phyloP scores from a whole-genome alignment of 2,329 filamentous ascomycete species.

The Colletotrichum abscissum region DNA sequence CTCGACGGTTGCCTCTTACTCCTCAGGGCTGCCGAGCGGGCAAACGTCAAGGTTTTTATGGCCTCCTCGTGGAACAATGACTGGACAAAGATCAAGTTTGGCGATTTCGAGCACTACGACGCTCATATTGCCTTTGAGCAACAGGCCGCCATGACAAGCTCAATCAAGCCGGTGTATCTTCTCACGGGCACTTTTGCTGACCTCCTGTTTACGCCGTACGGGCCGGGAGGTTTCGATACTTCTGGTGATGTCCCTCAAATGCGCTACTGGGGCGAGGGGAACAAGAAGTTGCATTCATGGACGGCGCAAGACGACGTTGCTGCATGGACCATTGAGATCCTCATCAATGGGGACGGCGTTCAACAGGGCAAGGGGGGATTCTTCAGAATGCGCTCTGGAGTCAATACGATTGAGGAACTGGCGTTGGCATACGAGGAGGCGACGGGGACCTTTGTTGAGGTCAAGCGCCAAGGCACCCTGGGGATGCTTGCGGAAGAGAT shows the following conservation, averaged over 20 bases:
- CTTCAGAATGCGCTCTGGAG: slow-evolving; percentile 24
- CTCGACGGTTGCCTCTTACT: slow-evolving; percentile 50
- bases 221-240: slow-evolving; percentile 8
- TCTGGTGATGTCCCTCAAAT: slow-evolving; percentile 4
- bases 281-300: slow-evolving; percentile 18
- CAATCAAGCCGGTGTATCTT: slow-evolving; percentile 44
- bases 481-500: slow-evolving; percentile 14
- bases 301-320: slow-evolving; percentile 12
- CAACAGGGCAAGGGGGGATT: slow-evolving; percentile 22
- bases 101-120: slow-evolving; percentile 48
- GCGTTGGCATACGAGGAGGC: slow-evolving; percentile 16
- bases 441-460: slow-evolving; percentile 14
- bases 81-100: slow-evolving; percentile 43
- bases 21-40: slow-evolving; percentile 48
- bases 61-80: slow-evolving; percentile 47
- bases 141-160: slow-evolving; percentile 41
- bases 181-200: slow-evolving; percentile 45
- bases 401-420: slow-evolving; percentile 19
- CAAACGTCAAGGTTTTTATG: slow-evolving; percentile 44
- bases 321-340: slow-evolving; percentile 23
- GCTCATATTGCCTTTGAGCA: slow-evolving; percentile 45
- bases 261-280: slow-evolving; percentile 18
- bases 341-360: slow-evolving; percentile 25
- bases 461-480: slow-evolving; percentile 9
- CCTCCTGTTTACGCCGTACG: slow-evolving; percentile 36